Conservation (phyloP, 1,284 basidiomycete species). For the Cryptococcus amylolentus region DNA sequence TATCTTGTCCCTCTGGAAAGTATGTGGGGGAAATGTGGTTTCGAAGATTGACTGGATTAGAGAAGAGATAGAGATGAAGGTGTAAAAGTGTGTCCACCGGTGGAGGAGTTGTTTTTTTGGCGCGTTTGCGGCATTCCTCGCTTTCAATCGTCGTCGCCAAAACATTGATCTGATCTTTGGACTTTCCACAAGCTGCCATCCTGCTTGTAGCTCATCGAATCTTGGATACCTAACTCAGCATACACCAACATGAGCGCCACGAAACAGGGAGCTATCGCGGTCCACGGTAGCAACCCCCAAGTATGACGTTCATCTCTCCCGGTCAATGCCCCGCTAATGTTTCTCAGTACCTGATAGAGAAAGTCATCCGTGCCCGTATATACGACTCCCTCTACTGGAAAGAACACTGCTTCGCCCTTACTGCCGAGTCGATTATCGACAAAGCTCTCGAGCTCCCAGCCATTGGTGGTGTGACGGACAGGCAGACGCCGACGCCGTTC, state of each 20-base stretch:
- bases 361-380: conserved; percentile 90
- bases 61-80: not conserved
- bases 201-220: not conserved
- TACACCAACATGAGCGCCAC: conserved; percentile 6
- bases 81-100: not conserved
- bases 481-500: conserved; percentile 87
- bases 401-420: conserved; percentile 89
- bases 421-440: conserved; percentile 92
- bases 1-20: too few relatives aligned
- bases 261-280: conserved; percentile 46
- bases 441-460: conserved; percentile 76
- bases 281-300: conserved; percentile 94
- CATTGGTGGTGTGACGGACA: conserved; percentile 86
- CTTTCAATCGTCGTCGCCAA: not conserved
- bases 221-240: not conserved
- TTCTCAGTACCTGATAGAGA: conserved; percentile 88
- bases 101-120: not conserved
- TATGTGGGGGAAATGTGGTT: too few relatives aligned
- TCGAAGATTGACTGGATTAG: not conserved
- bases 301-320: conserved; percentile 48
- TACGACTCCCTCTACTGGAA: conserved; percentile 97
- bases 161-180: too few relatives aligned
- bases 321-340: not conserved
- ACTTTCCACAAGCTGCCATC: not conserved
- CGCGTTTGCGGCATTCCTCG: not conserved